Percentiles rank a stretch among this genome's conserved stretches.
phyloP scores from a whole-genome alignment of 306 rosid genomes.

The Pterocarpus macrocarpus region DNA sequence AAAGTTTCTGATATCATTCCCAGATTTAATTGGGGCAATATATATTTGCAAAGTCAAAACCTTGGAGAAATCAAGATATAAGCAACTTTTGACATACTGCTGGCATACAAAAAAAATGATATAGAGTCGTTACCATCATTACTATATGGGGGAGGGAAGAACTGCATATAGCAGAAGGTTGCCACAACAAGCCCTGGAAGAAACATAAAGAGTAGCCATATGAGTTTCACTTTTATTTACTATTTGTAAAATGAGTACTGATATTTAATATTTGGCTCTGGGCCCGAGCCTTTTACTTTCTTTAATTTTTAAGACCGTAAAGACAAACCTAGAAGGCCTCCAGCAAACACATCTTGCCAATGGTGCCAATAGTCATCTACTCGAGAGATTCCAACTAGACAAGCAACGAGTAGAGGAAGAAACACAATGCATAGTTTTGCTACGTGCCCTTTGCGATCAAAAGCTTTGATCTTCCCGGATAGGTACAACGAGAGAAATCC shows the following conservation, averaged over 20 bases:
- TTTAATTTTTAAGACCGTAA: not conserved
- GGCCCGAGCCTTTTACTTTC: constrained; percentile 1
- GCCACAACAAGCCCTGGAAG: constrained; percentile 83
- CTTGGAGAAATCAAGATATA: constrained; percentile 25
- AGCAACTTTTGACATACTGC: constrained; percentile 21
- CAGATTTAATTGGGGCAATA: not conserved
- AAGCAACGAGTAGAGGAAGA: constrained; percentile 80
- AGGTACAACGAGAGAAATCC: constrained; percentile 85
- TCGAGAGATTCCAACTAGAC: constrained; percentile 82
- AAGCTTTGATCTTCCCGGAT: constrained; percentile 82
- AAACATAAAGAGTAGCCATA: not conserved
- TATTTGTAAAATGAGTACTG: not conserved
- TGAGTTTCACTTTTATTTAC: constrained; percentile 28
- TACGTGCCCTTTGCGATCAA: constrained; percentile 80
- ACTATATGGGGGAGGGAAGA: constrained; percentile 78
- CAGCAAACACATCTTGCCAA: constrained; percentile 95
- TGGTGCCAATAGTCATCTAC: constrained; percentile 98
- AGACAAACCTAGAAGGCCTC: constrained; percentile 73
- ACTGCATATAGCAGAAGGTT: constrained; percentile 82
- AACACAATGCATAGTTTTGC: constrained; percentile 82
- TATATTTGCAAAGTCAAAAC: constrained; percentile 6
- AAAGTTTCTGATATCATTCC: not conserved
- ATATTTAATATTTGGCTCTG: not conserved
- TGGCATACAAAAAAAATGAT: constrained; percentile 13
- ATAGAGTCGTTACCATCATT: constrained; percentile 66